Percentiles rank a stretch among this genome's conserved stretches.
phyloP scores from a whole-genome alignment of 306 rosid species.

The Calophaca sinica region DNA sequence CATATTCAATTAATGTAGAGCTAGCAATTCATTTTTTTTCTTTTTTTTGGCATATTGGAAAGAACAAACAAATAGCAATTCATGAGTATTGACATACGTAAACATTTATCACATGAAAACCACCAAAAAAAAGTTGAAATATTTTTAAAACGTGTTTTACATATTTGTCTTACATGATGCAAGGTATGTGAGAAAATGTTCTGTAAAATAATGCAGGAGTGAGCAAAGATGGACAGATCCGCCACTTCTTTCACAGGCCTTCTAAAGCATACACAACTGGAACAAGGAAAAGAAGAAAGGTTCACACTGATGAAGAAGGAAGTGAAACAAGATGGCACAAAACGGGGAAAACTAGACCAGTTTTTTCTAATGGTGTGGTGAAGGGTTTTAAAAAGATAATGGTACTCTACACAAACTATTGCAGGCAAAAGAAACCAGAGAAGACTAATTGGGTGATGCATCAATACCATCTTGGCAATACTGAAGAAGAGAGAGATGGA shows the following conservation, averaged over 20 bases:
- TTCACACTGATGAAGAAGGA: constrained; percentile 80
- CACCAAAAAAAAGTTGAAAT: too few relatives aligned
- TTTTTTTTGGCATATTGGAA: too few relatives aligned
- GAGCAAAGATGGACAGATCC: constrained; percentile 79
- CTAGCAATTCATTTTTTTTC: too few relatives aligned
- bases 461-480: constrained; percentile 85
- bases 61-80: too few relatives aligned
- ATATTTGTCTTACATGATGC: background rate
- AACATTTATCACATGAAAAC: too few relatives aligned
- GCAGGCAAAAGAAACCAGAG: constrained; percentile 76
- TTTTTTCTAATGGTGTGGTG: constrained; percentile 47
- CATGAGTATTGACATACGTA: too few relatives aligned
- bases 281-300: constrained; percentile 88
- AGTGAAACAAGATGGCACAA: constrained; percentile 98
- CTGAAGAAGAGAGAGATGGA: constrained; percentile 91
- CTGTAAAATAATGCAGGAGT: constrained; percentile 66
- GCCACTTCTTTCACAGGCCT: constrained; percentile 92
- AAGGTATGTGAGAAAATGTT: background rate
- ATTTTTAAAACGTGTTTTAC: background rate
- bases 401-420: constrained; percentile 90
- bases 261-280: constrained; percentile 96
- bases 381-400: constrained; percentile 92
- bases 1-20: too few relatives aligned
- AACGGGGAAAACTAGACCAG: constrained; percentile 90
- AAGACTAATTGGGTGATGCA: constrained; percentile 98